A percentile compares a stretch with the other conserved stretches of the same genome.
phyloP scores from a whole-genome alignment of 2,329 filamentous ascomycete species.

The Didymella keratinophila region DNA sequence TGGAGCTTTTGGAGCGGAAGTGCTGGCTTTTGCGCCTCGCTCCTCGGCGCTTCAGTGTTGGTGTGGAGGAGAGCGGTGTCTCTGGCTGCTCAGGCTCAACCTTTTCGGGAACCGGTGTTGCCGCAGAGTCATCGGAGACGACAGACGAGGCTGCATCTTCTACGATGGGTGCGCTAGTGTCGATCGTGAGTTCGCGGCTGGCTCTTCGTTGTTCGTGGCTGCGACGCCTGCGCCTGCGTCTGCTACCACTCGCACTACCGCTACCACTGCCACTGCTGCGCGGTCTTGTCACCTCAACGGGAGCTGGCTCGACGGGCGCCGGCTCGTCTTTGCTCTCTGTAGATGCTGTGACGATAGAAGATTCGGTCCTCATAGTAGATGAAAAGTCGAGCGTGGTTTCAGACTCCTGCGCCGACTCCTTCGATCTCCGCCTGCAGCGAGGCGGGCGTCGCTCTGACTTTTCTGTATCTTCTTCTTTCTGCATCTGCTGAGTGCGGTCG shows the following conservation, averaged over 20 bases:
- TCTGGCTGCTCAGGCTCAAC: conserved; percentile 21
- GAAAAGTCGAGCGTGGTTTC: conserved; percentile 38
- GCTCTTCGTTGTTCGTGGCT: conserved; percentile 25
- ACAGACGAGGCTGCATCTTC: conserved; percentile 24
- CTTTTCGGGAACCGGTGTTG: conserved; percentile 26
- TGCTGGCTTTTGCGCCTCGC: conserved; percentile 45
- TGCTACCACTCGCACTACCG: conserved; percentile 35
- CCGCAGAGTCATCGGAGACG: conserved; percentile 31
- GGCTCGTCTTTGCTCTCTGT: conserved; percentile 32
- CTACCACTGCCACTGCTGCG: conserved; percentile 37
- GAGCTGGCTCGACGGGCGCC: conserved; percentile 18
- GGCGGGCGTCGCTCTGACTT: conserved; percentile 6
- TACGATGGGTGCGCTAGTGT: conserved; percentile 6
- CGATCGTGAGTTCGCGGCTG: conserved; percentile 33
- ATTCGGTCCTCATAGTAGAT: conserved; percentile 23
- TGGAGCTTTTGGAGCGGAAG: conserved; percentile 52
- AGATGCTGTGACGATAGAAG: conserved; percentile 38
- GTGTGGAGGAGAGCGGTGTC: conserved; percentile 38
- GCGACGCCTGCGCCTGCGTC: conserved; percentile 38
- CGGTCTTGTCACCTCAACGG: conserved; percentile 23
- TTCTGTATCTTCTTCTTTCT: conserved; percentile 6
- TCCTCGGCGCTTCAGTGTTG: conserved; percentile 50
- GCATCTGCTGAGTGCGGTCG: conserved; percentile 59
- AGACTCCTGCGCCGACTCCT: conserved; percentile 43
- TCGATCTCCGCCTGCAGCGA: conserved; percentile 39